A percentile compares a stretch with the other conserved stretches of the same genome.
phyloP scores from a whole-genome alignment of 2,329 filamentous ascomycete species.

The Fusarium lyarnte region DNA sequence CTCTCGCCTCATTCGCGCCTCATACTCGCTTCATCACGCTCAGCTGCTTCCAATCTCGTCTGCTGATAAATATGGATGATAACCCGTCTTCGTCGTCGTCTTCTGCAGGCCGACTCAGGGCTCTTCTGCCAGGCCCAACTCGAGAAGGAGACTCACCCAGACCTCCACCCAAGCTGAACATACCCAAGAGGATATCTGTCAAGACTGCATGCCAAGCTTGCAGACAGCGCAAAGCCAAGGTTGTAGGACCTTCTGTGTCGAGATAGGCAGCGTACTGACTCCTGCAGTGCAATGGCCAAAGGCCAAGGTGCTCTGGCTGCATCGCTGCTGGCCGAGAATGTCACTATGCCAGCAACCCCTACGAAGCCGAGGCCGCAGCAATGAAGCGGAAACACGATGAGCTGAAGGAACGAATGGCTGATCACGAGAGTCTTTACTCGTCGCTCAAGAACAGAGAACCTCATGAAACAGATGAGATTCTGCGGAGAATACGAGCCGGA shows the following conservation, averaged over 20 bases:
- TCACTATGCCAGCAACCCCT: constrained; percentile 6
- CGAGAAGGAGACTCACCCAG: neutral
- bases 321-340: constrained; percentile 8
- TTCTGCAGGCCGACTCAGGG: constrained; percentile 1
- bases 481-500: constrained; percentile 23
- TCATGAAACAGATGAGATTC: constrained; percentile 23
- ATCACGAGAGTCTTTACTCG: constrained; percentile 18
- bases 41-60: too few relatives aligned
- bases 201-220: constrained; percentile 27
- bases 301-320: constrained; percentile 22
- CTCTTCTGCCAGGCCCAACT: constrained; percentile 11
- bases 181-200: constrained; percentile 22
- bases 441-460: constrained; percentile 3
- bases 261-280: neutral
- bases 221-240: constrained; percentile 30
- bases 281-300: constrained; percentile 21
- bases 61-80: constrained; percentile 2
- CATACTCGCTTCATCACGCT: neutral
- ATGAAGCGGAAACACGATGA: constrained; percentile 22
- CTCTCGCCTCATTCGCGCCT: neutral
- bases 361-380: constrained; percentile 11
- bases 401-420: neutral
- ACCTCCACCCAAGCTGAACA: constrained; percentile 4
- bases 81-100: neutral
- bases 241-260: neutral